A percentile compares a stretch with the other conserved stretches of the same genome.
phyloP scores from a whole-genome alignment of 192 early-diverging fungal genomes.

The Phlyctochytrium arcticum region DNA sequence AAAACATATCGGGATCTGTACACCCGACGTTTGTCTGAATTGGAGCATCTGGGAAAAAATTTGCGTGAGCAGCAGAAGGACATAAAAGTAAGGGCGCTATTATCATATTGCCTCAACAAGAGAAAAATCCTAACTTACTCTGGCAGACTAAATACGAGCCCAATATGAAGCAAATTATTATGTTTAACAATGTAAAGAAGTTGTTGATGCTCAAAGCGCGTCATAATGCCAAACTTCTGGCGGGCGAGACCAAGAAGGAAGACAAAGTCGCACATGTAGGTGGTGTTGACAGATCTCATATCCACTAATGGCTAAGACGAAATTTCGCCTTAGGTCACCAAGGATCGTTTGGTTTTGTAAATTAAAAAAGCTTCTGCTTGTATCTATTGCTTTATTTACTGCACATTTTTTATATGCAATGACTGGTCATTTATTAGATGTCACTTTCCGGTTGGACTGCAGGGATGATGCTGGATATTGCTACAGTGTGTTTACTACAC shows the following conservation, averaged over 20 bases:
- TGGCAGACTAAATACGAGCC: constrained; percentile 38
- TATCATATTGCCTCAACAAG: neutral
- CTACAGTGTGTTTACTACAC: no score
- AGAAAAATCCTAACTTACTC: neutral
- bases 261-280: neutral
- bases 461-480: no score
- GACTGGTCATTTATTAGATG: no score
- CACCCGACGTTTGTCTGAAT: constrained; percentile 45
- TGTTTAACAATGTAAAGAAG: constrained; percentile 40
- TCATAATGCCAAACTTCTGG: constrained; percentile 42
- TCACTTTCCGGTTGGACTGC: no score
- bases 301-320: neutral
- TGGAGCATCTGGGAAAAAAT: constrained; percentile 42
- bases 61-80: constrained; percentile 51
- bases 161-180: constrained; percentile 42
- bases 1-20: constrained; percentile 61
- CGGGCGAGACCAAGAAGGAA: constrained; percentile 8
- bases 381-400: no score
- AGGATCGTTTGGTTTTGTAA: neutral
- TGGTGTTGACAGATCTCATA: neutral
- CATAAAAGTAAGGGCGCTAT: constrained; percentile 37
- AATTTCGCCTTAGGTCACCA: neutral
- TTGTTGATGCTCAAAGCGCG: constrained; percentile 39
- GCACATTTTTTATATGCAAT: no score
- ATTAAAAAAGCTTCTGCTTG: no score